These are phyloP conservation scores for Wickerhamomyces queroliae DNA, from an alignment of 805 yeast species.

Conservation along the genomic window DNA sequence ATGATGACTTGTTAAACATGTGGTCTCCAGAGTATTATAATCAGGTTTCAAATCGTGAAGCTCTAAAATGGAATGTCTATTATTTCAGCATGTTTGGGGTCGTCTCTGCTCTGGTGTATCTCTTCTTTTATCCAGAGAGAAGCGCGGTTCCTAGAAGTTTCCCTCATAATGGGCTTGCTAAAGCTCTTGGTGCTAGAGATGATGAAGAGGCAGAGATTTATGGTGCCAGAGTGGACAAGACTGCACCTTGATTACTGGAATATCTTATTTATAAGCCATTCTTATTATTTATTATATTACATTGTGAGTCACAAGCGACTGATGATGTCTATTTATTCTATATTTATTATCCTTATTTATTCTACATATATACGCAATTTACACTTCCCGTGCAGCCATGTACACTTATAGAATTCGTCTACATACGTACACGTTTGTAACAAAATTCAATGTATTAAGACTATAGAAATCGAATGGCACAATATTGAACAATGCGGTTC, in stretches of 20 bases:
- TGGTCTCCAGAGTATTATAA: slow-evolving; percentile 83
- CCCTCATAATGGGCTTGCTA: slow-evolving; percentile 72
- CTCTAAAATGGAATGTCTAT: slow-evolving; percentile 48
- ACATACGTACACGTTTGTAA: no score
- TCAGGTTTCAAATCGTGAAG: slow-evolving; percentile 52
- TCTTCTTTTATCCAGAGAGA: slow-evolving; percentile 53
- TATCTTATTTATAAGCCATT: no score
- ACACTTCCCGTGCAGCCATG: no score
- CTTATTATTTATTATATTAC: no score
- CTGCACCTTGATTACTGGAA: slow-evolving; percentile 1
- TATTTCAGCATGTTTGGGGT: slow-evolving; percentile 47
- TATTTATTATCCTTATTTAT: no score
- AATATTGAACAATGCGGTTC: no score
- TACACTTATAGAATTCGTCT: no score
- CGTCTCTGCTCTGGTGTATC: slow-evolving; percentile 39
- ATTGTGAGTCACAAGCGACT: no score
- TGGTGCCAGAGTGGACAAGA: slow-evolving; percentile 37
- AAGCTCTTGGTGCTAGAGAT: slow-evolving; percentile 60
- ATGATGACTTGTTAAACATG: slow-evolving; percentile 70
- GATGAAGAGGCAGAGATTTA: slow-evolving; percentile 34
- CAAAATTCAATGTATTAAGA: no score
- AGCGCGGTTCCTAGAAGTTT: slow-evolving; percentile 73
- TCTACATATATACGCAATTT: no score
- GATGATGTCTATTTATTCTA: no score
- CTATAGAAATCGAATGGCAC: no score